Evolutionary conservation across 768 basidiomycete species (phyloP).

Genomic region (Amanita subjunquillea): DNA sequence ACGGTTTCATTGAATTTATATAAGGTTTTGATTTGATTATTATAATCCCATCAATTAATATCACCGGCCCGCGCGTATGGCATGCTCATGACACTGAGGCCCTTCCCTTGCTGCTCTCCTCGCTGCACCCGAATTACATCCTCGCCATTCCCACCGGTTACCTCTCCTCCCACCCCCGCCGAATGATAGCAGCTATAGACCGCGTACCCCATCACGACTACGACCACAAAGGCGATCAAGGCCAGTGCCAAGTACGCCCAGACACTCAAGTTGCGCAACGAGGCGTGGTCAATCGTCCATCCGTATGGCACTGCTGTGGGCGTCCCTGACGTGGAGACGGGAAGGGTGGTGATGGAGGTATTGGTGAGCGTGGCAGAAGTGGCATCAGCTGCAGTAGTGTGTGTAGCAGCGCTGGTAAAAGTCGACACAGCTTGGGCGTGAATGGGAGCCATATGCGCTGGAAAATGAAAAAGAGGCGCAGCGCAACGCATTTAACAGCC

Average conservation of each 20-base stretch:
- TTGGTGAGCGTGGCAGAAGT: background rate
- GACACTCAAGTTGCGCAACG: background rate
- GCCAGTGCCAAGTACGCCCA: constrained; percentile 1
- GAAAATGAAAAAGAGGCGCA: background rate
- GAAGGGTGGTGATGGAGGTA: no score
- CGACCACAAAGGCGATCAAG: background rate
- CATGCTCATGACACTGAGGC: no score
- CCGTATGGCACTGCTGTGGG: background rate
- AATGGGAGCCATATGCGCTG: background rate
- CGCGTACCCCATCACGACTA: background rate
- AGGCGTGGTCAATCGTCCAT: background rate
- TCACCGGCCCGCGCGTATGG: background rate
- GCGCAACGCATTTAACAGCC: background rate
- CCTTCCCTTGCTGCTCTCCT: background rate
- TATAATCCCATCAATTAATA: no score
- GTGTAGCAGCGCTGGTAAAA: background rate
- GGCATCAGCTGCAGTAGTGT: no score
- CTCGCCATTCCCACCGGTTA: background rate
- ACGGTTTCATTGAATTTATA: no score
- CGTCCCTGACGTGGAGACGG: background rate
- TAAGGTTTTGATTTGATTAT: no score
- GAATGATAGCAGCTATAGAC: background rate
- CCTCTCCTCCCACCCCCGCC: background rate
- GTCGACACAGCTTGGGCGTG: background rate
- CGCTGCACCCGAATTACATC: no score